A percentile compares a stretch with the other conserved stretches of the same genome.
Evolutionary conservation across 495 filamentous ascomycete species (phyloP).

Genomic region (Darksidea phi): DNA sequence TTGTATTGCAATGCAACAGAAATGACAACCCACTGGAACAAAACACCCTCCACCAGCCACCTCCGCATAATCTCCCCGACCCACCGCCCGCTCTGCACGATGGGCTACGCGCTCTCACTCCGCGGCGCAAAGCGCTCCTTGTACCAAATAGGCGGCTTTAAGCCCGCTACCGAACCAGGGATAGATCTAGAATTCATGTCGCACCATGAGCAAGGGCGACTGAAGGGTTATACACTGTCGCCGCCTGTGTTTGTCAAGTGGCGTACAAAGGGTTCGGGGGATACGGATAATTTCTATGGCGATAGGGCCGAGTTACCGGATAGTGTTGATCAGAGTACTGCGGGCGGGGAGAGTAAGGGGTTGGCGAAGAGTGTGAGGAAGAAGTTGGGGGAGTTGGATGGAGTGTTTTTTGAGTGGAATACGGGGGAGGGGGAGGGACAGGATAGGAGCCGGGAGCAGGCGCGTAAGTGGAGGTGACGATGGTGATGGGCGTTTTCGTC

Average conservation of each 20-base stretch:
- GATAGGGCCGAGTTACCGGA: no score
- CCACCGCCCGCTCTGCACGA: conserved; percentile 22
- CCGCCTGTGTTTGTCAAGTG: conserved; percentile 21
- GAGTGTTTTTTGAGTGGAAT: no score
- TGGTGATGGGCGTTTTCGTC: no score
- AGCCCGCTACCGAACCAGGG: conserved; percentile 3
- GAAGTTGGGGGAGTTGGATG: no score
- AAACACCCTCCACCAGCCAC: not conserved
- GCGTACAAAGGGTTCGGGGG: conserved; percentile 10
- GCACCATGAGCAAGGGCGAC: conserved; percentile 11
- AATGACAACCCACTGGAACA: conserved; percentile 15
- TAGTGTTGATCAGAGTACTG: no score
- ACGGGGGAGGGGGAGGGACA: no score
- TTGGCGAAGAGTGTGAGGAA: no score
- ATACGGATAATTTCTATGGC: conserved; percentile 18
- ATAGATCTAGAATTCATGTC: conserved; percentile 25
- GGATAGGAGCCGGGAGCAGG: no score
- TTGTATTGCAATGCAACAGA: conserved; percentile 3
- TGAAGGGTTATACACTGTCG: conserved; percentile 27
- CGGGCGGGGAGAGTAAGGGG: no score
- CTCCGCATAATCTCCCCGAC: conserved; percentile 22
- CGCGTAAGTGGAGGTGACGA: no score
- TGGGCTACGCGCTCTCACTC: conserved; percentile 24
- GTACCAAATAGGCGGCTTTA: conserved; percentile 28
- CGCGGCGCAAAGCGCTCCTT: conserved; percentile 32